Evolutionary conservation across 2,329 filamentous ascomycete genomes (phyloP), one percentile per base, ranked within the genome.

Genomic region (Colletotrichum eremochloae): DNA sequence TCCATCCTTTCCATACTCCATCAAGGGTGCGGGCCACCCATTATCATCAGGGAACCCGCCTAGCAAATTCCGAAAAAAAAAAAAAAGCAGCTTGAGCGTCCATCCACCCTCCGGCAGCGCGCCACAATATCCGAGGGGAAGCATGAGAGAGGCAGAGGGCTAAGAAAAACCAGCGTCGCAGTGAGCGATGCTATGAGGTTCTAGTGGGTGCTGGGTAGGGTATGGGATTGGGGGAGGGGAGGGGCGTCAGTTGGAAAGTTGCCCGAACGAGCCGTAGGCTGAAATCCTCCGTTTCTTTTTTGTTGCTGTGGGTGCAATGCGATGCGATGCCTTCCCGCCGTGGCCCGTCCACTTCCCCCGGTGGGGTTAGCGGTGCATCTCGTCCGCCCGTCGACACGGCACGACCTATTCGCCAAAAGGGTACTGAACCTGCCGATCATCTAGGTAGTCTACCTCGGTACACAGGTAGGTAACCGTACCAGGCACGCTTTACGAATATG

Each of bases 201-300:
- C 12, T 11, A 9, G 42, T 40, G 29, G 24, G 38, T 52, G 40
- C 29, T 70, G 61, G 69, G 60, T 72, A 66, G 40, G 75, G 75
- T 58, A 50, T 66, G 36, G 38, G 53, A 33, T 20, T 31, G 29
- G 29, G 18, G n/a, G 20, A 18, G 15, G 15, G n/a, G 9, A 15
- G 50, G 29, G 29, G 42, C 15, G 29, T 61, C 62, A 46, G 57
- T 78, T 81, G 81, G 82, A 79, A 84, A 82, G 78, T 76, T 81
- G 79, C 81, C 84, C 84, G 84, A 85, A 84, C 75, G 80, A 82
- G 81, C 83, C 83, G 83, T 81, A 84, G 82, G 82, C 83, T 84
- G 83, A 84, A 84, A 78, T 82, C 61, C 36, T 12, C 8, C 8
- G 24, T 24, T 48, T 20, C 20, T 24, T 48, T 24, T 48, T 48